These are phyloP conservation scores for Knufia fluminis DNA, from an alignment of 2,329 filamentous ascomycete genomes.

Conservation along the genomic window DNA sequence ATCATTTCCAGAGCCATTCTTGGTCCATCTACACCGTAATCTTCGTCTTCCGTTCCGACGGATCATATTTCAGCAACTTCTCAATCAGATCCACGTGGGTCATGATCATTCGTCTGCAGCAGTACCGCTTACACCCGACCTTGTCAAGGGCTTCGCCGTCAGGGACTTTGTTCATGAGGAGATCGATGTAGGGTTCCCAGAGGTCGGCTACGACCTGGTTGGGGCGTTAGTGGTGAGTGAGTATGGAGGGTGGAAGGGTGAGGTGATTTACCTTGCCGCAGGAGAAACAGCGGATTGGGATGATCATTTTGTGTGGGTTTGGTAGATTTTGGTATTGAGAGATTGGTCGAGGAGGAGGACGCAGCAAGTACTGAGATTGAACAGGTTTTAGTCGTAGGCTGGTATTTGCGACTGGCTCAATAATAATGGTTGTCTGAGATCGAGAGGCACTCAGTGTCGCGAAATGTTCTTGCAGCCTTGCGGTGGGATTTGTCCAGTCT, in stretches of 20 bases:
- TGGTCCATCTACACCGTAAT: neutral
- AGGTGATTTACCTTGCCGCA: constrained; percentile 77
- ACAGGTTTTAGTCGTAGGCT: too few species aligned
- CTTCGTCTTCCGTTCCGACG: constrained; percentile 23
- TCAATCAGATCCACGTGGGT: constrained; percentile 98
- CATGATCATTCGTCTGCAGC: constrained; percentile 98
- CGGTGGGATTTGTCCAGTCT: too few species aligned
- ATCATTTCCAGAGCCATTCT: neutral
- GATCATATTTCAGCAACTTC: constrained; percentile 79
- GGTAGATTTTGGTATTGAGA: too few species aligned
- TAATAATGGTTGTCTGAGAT: too few species aligned
- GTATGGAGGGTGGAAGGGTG: constrained; percentile 1
- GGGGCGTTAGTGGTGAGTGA: neutral
- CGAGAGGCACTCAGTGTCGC: too few species aligned
- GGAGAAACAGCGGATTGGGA: constrained; percentile 96
- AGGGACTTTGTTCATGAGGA: constrained; percentile 67
- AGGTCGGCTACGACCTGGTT: constrained; percentile 85
- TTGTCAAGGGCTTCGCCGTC: constrained; percentile 93
- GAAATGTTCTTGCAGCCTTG: too few species aligned
- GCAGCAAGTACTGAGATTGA: too few species aligned
- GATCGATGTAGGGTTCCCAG: constrained; percentile 88
- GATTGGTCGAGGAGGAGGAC: too few species aligned
- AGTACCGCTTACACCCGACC: constrained; percentile 89
- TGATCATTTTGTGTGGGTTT: constrained; percentile 63
- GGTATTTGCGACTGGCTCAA: too few species aligned